phyloP scores from a whole-genome alignment of 2,329 filamentous ascomycete genomes.

The Verticillium isaacii region DNA sequence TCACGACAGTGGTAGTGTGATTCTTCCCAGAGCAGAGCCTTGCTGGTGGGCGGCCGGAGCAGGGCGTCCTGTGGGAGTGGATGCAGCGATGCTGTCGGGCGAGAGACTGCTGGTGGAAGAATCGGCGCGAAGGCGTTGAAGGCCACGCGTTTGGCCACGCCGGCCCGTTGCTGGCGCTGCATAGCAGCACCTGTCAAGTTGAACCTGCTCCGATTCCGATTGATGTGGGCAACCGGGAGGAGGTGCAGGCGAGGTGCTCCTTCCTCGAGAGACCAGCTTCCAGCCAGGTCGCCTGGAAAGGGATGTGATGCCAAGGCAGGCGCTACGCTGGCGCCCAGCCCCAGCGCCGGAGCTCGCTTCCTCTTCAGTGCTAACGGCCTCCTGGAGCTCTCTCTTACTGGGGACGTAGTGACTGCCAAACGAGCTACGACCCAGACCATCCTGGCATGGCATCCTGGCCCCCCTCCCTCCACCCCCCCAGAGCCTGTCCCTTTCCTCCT shows the following conservation, averaged over 20 bases:
- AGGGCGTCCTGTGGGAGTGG: too few species aligned
- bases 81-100: background rate
- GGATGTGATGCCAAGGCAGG: background rate
- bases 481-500: background rate
- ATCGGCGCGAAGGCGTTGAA: too few species aligned
- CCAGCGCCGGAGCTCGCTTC: conserved; percentile 5
- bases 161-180: background rate
- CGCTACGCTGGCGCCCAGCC: background rate
- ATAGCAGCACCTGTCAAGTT: background rate
- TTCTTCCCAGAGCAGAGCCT: background rate
- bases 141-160: background rate
- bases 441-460: background rate
- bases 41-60: background rate
- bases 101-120: too few species aligned
- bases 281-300: background rate
- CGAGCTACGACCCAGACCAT: background rate
- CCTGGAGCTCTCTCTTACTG: background rate
- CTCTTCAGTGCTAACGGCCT: conserved; percentile 8
- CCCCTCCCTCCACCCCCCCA: background rate
- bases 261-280: background rate
- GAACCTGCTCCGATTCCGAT: background rate
- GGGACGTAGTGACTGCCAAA: background rate
- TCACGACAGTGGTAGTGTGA: background rate
- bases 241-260: background rate
- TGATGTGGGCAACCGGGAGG: background rate